These are phyloP conservation scores for Penicillium sp. DNA, from an alignment of 2,329 filamentous ascomycete species.

Conservation along the genomic window DNA sequence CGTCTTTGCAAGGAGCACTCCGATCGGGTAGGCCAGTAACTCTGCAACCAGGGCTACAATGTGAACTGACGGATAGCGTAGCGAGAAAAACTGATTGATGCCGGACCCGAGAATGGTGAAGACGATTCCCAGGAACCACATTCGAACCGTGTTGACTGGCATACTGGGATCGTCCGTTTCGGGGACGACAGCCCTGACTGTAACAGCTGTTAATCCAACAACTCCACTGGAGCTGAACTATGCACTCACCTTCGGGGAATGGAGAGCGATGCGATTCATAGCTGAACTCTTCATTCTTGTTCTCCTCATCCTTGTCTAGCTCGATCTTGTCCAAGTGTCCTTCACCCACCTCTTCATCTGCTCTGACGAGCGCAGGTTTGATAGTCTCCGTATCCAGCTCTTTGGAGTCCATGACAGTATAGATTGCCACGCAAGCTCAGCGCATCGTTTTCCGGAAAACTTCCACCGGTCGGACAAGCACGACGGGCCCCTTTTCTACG, in stretches of 20 bases:
- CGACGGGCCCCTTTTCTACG: neutral
- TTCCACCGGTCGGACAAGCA: neutral
- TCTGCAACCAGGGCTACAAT: conserved; percentile 49
- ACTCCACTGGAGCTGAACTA: too few species aligned
- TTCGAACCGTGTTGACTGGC: conserved; percentile 33
- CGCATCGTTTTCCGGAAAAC: neutral
- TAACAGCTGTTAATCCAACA: neutral
- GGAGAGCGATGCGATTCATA: conserved; percentile 28
- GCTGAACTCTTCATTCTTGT: conserved; percentile 19
- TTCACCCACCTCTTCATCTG: conserved; percentile 16
- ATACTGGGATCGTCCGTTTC: conserved; percentile 29
- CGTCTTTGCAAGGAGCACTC: conserved; percentile 39
- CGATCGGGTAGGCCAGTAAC: conserved; percentile 46
- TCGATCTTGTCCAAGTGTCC: conserved; percentile 11
- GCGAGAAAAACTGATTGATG: conserved; percentile 49
- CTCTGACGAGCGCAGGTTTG: conserved; percentile 2
- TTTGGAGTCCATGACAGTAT: conserved; percentile 11
- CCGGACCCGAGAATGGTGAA: conserved; percentile 46
- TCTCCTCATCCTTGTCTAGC: conserved; percentile 3
- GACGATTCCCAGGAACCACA: conserved; percentile 47
- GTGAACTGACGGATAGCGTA: conserved; percentile 48
- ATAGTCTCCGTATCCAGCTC: conserved; percentile 7
- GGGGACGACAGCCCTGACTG: conserved; percentile 28
- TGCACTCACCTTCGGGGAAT: conserved; percentile 23
- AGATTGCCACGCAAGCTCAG: neutral